Base-by-base conservation (phyloP, 2,329 filamentous ascomycete genomes). In the Colletotrichum sp. region DNA sequence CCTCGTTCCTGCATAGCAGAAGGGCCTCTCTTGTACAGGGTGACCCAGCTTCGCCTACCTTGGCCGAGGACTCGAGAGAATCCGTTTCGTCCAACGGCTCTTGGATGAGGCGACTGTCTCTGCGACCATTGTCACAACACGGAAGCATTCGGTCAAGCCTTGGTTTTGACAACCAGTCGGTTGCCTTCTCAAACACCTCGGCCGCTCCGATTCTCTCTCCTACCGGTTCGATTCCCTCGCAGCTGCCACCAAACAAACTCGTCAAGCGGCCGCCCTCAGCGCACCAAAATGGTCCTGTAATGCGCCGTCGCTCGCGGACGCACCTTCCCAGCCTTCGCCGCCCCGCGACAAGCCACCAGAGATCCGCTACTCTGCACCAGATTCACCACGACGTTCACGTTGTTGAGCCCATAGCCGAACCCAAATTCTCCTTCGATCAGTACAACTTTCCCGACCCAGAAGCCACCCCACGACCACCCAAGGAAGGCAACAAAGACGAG, bases 341-440 rank as follows among this genome's bases (percentile, higher is more conserved):
- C 79, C 95, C 95, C 69, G 94, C 94, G 62, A 96, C 95, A 21
- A 96, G 94, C 83, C 94, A 96, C 81, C 94, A 96, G 82, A 90
- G 95, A 80, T 94, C 93, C 62, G 92, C 92, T 39, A 95, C 93
- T 2, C 86, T 95, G 32, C 92, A 94, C 79, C 90, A 92, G 77
- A 82, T 86, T 32, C 83, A 86, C 69, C 81, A 82, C 18, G 80
- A 83, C 71, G 78, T 81, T 28, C 80, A 82, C 30, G 67, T 81
- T 24, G 72, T 80, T 18, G 69, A 77, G 28, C 65, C 69, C 8
- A 63, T 49, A 8, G 24, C 30, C n/a, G 72, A 68, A 15, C 76
- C 69, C 26, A 76, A 76, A 28, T 78, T 76, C 69, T 78, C 77
- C 12, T 73, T 78, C 36, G 77, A 78, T 34, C 77, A 75, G n/a